Conservation (phyloP, 805 yeast genomes). For the Metschnikowia lunata region DNA sequence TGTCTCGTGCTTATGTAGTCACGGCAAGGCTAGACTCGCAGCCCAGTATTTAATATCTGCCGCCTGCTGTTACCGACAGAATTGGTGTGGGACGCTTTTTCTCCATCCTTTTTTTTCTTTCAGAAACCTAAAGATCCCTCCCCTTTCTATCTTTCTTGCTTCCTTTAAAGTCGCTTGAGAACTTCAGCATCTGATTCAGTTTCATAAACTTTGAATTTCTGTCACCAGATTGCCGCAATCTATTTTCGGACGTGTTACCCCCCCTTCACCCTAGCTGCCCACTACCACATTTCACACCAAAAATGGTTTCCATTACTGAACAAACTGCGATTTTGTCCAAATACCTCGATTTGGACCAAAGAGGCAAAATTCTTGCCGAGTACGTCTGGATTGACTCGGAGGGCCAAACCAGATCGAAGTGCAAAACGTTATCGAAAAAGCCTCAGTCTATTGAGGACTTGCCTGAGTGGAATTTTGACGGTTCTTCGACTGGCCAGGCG, state of each 20-base stretch:
- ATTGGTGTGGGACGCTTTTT: not conserved
- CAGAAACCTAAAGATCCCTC: too few relatives aligned
- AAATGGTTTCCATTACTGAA: conserved; percentile 44
- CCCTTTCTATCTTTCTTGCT: too few relatives aligned
- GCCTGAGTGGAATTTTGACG: conserved; percentile 99
- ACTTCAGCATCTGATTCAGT: too few relatives aligned
- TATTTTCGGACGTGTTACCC: too few relatives aligned
- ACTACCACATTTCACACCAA: not conserved
- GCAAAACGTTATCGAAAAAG: conserved; percentile 73
- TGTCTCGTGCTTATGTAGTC: not conserved
- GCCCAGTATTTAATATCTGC: conserved; percentile 2
- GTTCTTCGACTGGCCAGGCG: conserved; percentile 97
- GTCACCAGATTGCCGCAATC: too few relatives aligned
- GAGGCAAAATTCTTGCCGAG: conserved; percentile 87
- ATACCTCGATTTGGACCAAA: conserved; percentile 79
- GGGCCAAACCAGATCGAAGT: conserved; percentile 89
- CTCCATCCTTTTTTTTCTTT: not conserved
- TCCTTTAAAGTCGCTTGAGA: too few relatives aligned
- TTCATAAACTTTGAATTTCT: too few relatives aligned
- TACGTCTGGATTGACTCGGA: conserved; percentile 97
- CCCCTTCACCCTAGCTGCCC: too few relatives aligned
- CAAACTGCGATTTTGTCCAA: conserved; percentile 80
- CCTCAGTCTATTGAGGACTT: conserved; percentile 76
- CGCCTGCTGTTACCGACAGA: too few relatives aligned
- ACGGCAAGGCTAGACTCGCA: too few relatives aligned